These are phyloP conservation scores for Yamadazyma ubonensis DNA, from an alignment of 805 yeast genomes.

Conservation along the genomic window DNA sequence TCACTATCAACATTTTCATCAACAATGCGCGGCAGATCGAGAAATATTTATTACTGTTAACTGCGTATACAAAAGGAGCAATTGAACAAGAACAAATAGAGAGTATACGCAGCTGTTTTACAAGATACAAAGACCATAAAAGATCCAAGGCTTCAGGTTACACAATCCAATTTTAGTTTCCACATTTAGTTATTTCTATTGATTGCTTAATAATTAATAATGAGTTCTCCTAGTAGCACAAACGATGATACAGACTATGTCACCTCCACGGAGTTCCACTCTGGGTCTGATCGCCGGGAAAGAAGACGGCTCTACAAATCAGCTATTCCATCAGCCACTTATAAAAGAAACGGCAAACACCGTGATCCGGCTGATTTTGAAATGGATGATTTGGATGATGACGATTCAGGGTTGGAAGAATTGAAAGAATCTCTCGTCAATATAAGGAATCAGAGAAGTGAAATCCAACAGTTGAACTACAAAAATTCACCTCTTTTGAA, in stretches of 20 bases:
- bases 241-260: constrained; percentile 8
- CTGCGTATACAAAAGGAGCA: not conserved
- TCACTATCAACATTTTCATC: not conserved
- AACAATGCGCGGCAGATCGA: not conserved
- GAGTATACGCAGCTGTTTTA: too few species aligned
- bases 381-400: constrained; percentile 28
- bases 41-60: not conserved
- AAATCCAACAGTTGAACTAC: constrained; percentile 23
- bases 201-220: constrained; percentile 2
- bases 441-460: constrained; percentile 25
- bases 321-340: not conserved
- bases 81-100: not conserved
- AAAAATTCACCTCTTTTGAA: constrained; percentile 41
- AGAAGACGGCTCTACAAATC: not conserved
- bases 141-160: too few species aligned
- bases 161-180: too few species aligned
- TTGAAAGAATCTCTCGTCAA: constrained; percentile 32
- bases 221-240: constrained; percentile 17
- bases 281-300: not conserved
- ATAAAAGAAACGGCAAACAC: constrained; percentile 3
- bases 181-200: too few species aligned
- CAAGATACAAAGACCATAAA: too few species aligned
- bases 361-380: constrained; percentile 4
- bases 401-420: constrained; percentile 32
- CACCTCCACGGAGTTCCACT: not conserved